phyloP scores from a whole-genome alignment of 805 yeast genomes.

The Teunomyces atbi region DNA sequence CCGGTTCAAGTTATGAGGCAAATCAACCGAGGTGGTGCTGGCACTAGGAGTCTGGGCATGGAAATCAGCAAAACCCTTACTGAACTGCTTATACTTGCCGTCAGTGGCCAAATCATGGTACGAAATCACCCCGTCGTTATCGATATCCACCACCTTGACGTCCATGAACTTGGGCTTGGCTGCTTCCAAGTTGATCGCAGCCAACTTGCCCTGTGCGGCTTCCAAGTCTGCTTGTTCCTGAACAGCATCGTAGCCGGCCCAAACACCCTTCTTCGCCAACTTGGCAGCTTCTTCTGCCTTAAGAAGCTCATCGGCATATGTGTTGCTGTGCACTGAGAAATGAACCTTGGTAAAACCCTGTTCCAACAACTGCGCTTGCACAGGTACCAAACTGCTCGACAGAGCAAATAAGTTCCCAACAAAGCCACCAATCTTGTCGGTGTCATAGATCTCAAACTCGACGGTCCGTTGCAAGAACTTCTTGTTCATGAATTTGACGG shows the following conservation, averaged over 20 bases:
- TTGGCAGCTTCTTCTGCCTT: conserved; percentile 67
- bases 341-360: conserved; percentile 67
- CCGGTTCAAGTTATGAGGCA: conserved; percentile 37
- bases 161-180: conserved; percentile 48
- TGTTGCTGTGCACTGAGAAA: conserved; percentile 58
- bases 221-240: conserved; percentile 33
- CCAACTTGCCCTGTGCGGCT: conserved; percentile 17
- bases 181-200: conserved; percentile 19
- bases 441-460: conserved; percentile 61
- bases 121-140: conserved; percentile 41
- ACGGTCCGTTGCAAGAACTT: conserved; percentile 71
- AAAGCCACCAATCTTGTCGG: conserved; percentile 79
- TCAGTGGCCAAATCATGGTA: conserved; percentile 45
- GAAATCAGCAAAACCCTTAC: conserved; percentile 47
- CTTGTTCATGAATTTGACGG: conserved; percentile 52
- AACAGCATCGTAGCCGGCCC: conserved; percentile 57
- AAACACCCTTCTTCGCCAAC: conserved; percentile 54
- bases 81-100: conserved; percentile 40
- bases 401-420: conserved; percentile 65
- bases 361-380: conserved; percentile 55
- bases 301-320: conserved; percentile 50
- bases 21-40: conserved; percentile 33
- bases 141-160: conserved; percentile 52
- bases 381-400: conserved; percentile 47
- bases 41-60: conserved; percentile 39